Evolutionary conservation across 495 filamentous ascomycete genomes (phyloP).

Genomic region (Lepraria neglecta): DNA sequence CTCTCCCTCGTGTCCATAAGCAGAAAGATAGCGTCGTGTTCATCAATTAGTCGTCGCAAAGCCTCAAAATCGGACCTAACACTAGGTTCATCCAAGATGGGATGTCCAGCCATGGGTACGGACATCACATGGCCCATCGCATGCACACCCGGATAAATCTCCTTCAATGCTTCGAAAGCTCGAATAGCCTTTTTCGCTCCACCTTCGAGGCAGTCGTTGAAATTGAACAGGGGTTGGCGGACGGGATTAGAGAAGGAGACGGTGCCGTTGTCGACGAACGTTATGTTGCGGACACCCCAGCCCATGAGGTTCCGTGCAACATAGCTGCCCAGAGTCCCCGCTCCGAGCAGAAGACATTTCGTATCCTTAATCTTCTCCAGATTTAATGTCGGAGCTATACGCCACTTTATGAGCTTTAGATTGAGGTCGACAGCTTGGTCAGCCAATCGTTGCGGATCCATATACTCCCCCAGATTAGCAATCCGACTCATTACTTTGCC

Average conservation of each 20-base stretch:
- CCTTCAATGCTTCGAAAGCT: conserved; percentile 71
- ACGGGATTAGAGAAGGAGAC: conserved; percentile 98
- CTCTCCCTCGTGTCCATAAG: conserved; percentile 95
- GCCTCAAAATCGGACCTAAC: conserved; percentile 67
- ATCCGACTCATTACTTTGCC: conserved; percentile 69
- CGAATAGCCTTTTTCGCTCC: conserved; percentile 76
- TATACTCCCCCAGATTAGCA: conserved; percentile 79
- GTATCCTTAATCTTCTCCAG: conserved; percentile 85
- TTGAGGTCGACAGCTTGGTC: conserved; percentile 98
- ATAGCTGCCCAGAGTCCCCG: conserved; percentile 89
- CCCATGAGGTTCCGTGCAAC: conserved; percentile 86
- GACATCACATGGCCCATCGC: conserved; percentile 68
- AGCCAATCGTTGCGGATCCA: conserved; percentile 78
- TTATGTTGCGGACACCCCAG: conserved; percentile 96
- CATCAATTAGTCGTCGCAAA: conserved; percentile 67
- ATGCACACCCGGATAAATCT: conserved; percentile 89
- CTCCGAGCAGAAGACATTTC: conserved; percentile 88
- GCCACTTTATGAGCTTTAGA: conserved; percentile 97
- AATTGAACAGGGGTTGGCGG: conserved; percentile 85
- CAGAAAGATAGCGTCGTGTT: conserved; percentile 88
- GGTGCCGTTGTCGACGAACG: conserved; percentile 88
- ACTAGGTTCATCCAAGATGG: conserved; percentile 61
- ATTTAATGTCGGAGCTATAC: conserved; percentile 80
- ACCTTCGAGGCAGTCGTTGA: conserved; percentile 79
- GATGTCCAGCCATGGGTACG: conserved; percentile 93